Evolutionary conservation across 1,284 basidiomycete genomes (phyloP), one percentile per base, ranked within the genome.

Genomic region (Trametes polyzona): DNA sequence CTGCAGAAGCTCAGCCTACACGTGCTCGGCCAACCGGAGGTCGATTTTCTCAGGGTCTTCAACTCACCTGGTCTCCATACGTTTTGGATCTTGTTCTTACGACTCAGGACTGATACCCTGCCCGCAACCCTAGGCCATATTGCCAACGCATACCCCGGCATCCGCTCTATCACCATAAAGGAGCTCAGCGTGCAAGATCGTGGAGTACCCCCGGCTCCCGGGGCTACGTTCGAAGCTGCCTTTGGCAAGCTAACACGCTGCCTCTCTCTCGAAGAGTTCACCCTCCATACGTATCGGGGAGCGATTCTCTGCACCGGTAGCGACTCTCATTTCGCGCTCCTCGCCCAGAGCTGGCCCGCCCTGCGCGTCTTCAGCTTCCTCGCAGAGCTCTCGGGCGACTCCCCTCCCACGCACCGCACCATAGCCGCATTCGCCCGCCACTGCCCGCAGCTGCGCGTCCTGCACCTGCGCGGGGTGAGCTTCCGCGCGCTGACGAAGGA

Each of bases 371-470:
- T 47, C 21, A 47, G 32, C 44, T 33, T 47, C 12, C 10, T 24
- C 44, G 29, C 32, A 6, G 24, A 30, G 32, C 23, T 47, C 44
- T n/a, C n/a, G 6, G 44, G 44, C 7, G n/a, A n/a, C n/a, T n/a
- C n/a, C n/a, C 44, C 26, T 23, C 21, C 36, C 44, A 47, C 44
- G 1, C 44, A 47, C 32, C 30, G 11, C 30, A 14, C 40, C n/a
- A 10, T 42, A 8, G 12, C 36, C 41, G 21, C 50, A 2, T 43
- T 52, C n/a, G 50, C 50, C 5, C 23, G 19, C 7, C 40, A 43
- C 40, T 43, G 50, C 32, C 50, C 50, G 16, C 16, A 52, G 12
- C 50, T 52, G 6, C 40, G 12, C 41, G 36, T 23, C 9, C 50
- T 52, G 2, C 40, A 26, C 19, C 19, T 52, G 9, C 50, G 50